Base-by-base conservation (phyloP, 2,329 filamentous ascomycete genomes). In the Hirsutella thompsonii region DNA sequence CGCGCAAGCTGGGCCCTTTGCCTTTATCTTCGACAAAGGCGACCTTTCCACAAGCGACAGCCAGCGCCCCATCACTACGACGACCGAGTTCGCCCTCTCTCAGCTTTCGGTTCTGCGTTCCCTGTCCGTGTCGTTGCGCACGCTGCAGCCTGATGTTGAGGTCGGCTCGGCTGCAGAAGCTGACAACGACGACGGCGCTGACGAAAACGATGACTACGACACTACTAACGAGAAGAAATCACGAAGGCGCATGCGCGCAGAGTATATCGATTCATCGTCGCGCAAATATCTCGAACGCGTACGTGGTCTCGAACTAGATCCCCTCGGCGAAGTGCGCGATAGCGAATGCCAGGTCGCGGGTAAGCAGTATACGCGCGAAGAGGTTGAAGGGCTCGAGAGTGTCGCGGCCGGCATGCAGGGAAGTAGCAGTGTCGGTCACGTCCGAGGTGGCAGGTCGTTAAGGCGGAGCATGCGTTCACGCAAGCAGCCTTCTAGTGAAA, bases 231-330 rank as follows among this genome's bases (percentile, higher is more conserved):
- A n/a, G n/a, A 26, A 26, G 23, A 68, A 70, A 54, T 72, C 71
- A 36, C 84, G 78, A 65, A 72, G 79, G 32, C 73, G 79, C 40
- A 79, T 92, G 57, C 70, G 90, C 45, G 70, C 81, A 42, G 74
- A 83, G 49, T 96, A 96, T 57, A 79, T 96, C 38, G 89, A 95
- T 61, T 73, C 74, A 41, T 80, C 88, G 53, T 84, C 85, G 39
- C 69, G 77, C 49, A 72, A 83, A 44, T 84, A 93, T 56, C 65
- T 95, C 33, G 85, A 94, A 63, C 70, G 64, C 21, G 67, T 76
- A 36, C 67, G 78, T 36, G 83, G 83, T 0, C 62, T 89, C 42
- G 81, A 86, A 51, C 57, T 83, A 28, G 78, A 74, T 2, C 57
- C 63, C 5, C 63, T 72, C 44, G 79, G 79, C 10, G 78, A 78